These are phyloP conservation scores for Penicillium alfredii DNA, from an alignment of 495 filamentous ascomycete species.

Conservation along the genomic window DNA sequence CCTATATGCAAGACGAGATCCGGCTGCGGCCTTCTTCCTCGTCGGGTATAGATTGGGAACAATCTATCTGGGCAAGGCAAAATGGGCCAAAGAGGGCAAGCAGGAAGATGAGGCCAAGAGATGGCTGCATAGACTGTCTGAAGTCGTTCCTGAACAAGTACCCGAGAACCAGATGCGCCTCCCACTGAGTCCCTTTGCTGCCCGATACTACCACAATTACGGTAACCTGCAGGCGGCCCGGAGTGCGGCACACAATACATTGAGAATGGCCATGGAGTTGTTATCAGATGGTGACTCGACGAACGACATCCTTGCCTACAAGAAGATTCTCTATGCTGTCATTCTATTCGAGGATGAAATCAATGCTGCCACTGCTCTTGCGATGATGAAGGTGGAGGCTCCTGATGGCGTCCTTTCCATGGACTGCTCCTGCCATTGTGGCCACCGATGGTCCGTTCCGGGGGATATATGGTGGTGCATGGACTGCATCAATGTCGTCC, in stretches of 20 bases:
- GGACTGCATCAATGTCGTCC: conserved; percentile 8
- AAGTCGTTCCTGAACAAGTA: conserved; percentile 1
- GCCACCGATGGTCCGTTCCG: conserved; percentile 1
- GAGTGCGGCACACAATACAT: neutral
- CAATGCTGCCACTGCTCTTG: conserved; percentile 5
- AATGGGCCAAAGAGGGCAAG: neutral
- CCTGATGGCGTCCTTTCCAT: neutral
- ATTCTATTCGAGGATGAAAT: conserved; percentile 4
- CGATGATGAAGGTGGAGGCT: conserved; percentile 3
- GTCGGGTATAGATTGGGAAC: conserved; percentile 1
- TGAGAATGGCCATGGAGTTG: conserved; percentile 10
- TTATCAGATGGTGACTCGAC: conserved; percentile 6
- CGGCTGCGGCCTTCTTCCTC: neutral
- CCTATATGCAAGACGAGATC: neutral
- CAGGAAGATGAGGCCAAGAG: neutral
- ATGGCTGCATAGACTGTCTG: conserved; percentile 1
- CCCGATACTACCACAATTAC: conserved; percentile 2
- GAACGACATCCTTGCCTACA: conserved; percentile 8
- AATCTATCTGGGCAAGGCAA: conserved; percentile 1
- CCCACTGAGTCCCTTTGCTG: conserved; percentile 1
- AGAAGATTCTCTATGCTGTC: conserved; percentile 3
- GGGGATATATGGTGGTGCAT: conserved; percentile 10
- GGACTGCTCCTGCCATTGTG: neutral
- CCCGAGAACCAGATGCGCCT: conserved; percentile 6
- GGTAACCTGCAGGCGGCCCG: neutral